Evolutionary conservation across 768 basidiomycete species (phyloP).

Genomic region (Antrodiella citrinella): DNA sequence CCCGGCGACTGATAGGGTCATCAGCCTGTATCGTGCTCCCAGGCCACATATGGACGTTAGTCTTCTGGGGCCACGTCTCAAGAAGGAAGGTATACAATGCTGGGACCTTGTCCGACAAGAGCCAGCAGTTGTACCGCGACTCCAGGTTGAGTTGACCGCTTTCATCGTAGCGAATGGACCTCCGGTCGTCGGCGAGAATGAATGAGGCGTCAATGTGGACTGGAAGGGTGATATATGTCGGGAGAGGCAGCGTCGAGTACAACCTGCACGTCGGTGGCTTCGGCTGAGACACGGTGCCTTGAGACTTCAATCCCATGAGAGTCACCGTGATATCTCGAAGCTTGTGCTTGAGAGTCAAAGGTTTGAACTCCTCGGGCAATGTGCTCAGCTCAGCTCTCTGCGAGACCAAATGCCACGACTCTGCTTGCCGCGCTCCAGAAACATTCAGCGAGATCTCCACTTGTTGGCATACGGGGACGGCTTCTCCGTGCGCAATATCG

Average conservation of each 20-base stretch:
- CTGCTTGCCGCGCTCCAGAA: neutral
- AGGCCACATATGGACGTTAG: neutral
- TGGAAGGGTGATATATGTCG: slow-evolving; percentile 31
- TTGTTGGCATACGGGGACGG: neutral
- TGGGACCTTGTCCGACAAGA: slow-evolving; percentile 29
- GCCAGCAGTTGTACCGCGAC: slow-evolving; percentile 35
- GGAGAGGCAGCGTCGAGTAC: slow-evolving; percentile 29
- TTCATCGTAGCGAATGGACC: slow-evolving; percentile 35
- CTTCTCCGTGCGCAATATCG: neutral
- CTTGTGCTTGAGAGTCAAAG: neutral
- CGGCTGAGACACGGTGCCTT: neutral
- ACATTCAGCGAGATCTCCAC: slow-evolving; percentile 17
- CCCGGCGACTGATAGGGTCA: neutral
- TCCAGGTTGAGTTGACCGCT: slow-evolving; percentile 21
- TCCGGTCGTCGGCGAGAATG: slow-evolving; percentile 37
- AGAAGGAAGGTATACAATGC: slow-evolving; percentile 33
- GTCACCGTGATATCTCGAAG: neutral
- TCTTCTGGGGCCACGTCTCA: slow-evolving; percentile 20
- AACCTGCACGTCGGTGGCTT: slow-evolving; percentile 3
- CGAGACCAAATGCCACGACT: slow-evolving; percentile 8
- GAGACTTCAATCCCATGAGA: slow-evolving; percentile 20
- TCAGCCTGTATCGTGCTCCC: neutral
- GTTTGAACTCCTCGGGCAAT: neutral
- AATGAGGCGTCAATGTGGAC: slow-evolving; percentile 41
- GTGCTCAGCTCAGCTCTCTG: neutral